A percentile compares a stretch with the other conserved stretches of the same genome.
Conservation (phyloP, 2,329 filamentous ascomycete genomes). For the Aspergillus sergii region DNA sequence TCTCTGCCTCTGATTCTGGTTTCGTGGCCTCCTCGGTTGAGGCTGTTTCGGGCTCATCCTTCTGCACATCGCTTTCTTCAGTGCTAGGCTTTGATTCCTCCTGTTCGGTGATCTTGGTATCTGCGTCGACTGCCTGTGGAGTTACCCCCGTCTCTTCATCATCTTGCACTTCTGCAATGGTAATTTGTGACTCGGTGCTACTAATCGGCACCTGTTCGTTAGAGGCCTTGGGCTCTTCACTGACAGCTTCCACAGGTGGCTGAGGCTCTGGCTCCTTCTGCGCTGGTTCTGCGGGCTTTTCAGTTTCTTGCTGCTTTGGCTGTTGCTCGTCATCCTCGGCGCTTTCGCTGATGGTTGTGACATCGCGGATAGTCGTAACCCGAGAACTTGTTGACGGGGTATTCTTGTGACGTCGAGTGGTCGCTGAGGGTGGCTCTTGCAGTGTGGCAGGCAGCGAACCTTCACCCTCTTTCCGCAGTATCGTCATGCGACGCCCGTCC, state of each 20-base stretch:
- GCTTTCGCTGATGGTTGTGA: conserved; percentile 74
- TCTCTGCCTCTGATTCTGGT: conserved; percentile 15
- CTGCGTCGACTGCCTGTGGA: conserved; percentile 13
- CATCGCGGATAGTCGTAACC: conserved; percentile 77
- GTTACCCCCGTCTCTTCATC: conserved; percentile 14
- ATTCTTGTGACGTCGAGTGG: conserved; percentile 81
- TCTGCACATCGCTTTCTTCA: not conserved
- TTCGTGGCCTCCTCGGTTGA: conserved; percentile 4
- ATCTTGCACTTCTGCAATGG: conserved; percentile 23
- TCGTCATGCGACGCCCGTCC: conserved; percentile 38
- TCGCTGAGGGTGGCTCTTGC: conserved; percentile 59
- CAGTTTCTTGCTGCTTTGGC: conserved; percentile 19
- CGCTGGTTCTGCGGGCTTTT: conserved; percentile 10
- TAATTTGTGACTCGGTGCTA: conserved; percentile 19
- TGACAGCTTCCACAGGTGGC: conserved; percentile 14
- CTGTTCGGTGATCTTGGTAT: conserved; percentile 6
- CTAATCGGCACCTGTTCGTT: conserved; percentile 9
- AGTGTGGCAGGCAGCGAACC: conserved; percentile 17
- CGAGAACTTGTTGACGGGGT: conserved; percentile 77
- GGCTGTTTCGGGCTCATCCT: not conserved
- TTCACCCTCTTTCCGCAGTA: conserved; percentile 39
- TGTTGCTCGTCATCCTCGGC: conserved; percentile 68
- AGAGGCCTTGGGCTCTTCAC: conserved; percentile 11
- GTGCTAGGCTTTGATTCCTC: conserved; percentile 5
- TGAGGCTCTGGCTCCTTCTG: conserved; percentile 17